A percentile compares a stretch with the other conserved stretches of the same genome.
These are phyloP conservation scores for Heritiera littoralis DNA, from an alignment of 345 rosid genomes.

Conservation along the genomic window DNA sequence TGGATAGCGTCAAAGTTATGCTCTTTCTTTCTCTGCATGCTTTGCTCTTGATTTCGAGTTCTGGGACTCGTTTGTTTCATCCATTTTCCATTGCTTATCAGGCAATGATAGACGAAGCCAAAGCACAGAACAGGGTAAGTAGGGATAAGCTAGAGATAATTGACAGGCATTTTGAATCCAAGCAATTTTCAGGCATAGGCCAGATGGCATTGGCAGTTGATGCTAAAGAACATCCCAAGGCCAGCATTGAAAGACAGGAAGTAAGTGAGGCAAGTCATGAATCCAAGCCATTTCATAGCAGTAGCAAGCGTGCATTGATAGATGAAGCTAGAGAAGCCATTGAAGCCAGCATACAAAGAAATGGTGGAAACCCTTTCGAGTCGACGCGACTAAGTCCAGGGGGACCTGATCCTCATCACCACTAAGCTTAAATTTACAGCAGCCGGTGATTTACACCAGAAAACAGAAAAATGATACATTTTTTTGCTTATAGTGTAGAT, in stretches of 20 bases:
- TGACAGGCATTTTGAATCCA: slow-evolving; percentile 6
- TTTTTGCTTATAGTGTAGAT: too few species aligned
- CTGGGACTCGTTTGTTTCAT: slow-evolving; percentile 35
- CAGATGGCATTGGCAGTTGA: not conserved
- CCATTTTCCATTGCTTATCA: not conserved
- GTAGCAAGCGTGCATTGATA: slow-evolving; percentile 35
- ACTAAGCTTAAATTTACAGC: slow-evolving; percentile 26
- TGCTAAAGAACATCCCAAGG: not conserved
- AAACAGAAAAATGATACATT: too few species aligned
- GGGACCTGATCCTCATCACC: slow-evolving; percentile 75
- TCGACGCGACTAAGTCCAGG: slow-evolving; percentile 62
- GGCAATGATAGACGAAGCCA: not conserved
- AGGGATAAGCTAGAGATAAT: not conserved
- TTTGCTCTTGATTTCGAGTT: slow-evolving; percentile 33
- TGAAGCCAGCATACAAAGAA: slow-evolving; percentile 43
- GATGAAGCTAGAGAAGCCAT: slow-evolving; percentile 45
- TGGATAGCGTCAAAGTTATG: slow-evolving; percentile 32
- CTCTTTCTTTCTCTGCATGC: slow-evolving; percentile 30
- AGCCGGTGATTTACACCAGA: not conserved
- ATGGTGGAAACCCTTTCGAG: slow-evolving; percentile 39
- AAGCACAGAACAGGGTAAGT: not conserved
- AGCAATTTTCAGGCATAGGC: not conserved
- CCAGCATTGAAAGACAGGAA: not conserved
- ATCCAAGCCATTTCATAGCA: not conserved
- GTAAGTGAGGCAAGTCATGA: too few species aligned